phyloP scores from a whole-genome alignment of 2,329 filamentous ascomycete species.

The Diaporthe capsici region DNA sequence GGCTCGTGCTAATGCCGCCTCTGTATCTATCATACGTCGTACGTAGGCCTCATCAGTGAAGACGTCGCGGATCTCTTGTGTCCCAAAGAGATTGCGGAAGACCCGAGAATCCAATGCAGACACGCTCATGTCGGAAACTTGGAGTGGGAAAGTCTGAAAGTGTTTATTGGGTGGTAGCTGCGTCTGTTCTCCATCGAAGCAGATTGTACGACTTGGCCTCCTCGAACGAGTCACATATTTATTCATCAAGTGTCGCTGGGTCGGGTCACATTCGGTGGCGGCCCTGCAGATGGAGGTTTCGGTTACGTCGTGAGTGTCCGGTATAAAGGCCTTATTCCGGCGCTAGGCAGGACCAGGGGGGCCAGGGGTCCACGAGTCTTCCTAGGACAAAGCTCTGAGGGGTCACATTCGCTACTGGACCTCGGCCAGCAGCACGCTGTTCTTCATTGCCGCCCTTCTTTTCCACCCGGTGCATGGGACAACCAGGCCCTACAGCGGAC shows the following conservation, averaged over 20 bases:
- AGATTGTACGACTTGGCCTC: neutral
- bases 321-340: slow-evolving; percentile 16
- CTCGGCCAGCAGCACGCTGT: neutral
- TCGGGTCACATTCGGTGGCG: neutral
- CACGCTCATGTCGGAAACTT: slow-evolving; percentile 42
- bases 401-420: neutral
- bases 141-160: too few species aligned
- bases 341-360: neutral
- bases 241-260: neutral
- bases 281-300: neutral
- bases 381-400: neutral
- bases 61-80: slow-evolving; percentile 63
- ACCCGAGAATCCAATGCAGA: slow-evolving; percentile 62
- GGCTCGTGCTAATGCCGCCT: slow-evolving; percentile 65
- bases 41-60: slow-evolving; percentile 66
- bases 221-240: neutral
- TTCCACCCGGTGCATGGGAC: neutral
- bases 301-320: neutral
- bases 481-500: neutral
- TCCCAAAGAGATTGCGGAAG: slow-evolving; percentile 66
- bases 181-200: neutral
- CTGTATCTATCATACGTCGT: slow-evolving; percentile 62
- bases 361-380: neutral
- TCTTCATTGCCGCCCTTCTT: neutral
- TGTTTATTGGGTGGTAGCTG: neutral